A percentile compares a stretch with the other conserved stretches of the same genome.
Conservation (phyloP, 2,329 filamentous ascomycete species). For the Capronia epimyces region DNA sequence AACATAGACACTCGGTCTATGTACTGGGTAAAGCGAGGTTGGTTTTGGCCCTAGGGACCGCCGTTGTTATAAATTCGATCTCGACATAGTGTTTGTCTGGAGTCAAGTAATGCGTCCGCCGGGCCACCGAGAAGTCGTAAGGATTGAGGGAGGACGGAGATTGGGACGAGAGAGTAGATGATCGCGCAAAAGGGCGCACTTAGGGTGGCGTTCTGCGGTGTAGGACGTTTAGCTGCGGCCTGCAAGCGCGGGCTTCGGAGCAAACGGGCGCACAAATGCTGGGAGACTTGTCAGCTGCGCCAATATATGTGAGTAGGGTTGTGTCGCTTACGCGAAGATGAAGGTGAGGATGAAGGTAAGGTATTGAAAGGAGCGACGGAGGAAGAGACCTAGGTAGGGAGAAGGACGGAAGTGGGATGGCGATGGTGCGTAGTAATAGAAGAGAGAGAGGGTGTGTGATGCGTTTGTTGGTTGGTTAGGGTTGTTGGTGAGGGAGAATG, state of each 20-base stretch:
- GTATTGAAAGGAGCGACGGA: background rate
- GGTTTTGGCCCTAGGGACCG: slow-evolving; percentile 35
- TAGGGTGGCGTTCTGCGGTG: slow-evolving; percentile 12
- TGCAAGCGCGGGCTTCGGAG: background rate
- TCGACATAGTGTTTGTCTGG: slow-evolving; percentile 31
- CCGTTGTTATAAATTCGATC: slow-evolving; percentile 41
- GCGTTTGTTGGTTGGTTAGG: background rate
- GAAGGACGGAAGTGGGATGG: slow-evolving; percentile 13
- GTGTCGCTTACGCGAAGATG: slow-evolving; percentile 17
- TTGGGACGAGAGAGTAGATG: slow-evolving; percentile 1
- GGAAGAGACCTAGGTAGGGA: slow-evolving; percentile 4
- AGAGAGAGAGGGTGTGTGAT: slow-evolving; percentile 2
- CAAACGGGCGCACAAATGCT: slow-evolving; percentile 1
- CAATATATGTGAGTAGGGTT: background rate
- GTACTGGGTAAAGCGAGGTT: background rate
- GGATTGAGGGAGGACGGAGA: background rate
- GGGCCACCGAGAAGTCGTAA: slow-evolving; percentile 6
- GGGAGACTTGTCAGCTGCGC: slow-evolving; percentile 6
- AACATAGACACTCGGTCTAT: slow-evolving; percentile 20
- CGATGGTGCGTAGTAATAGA: slow-evolving; percentile 7
- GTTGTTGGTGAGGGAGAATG: background rate
- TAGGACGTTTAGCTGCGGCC: background rate
- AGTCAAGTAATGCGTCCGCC: slow-evolving; percentile 7
- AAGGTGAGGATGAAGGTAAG: slow-evolving; percentile 6
- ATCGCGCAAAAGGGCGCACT: slow-evolving; percentile 5